Percentiles rank a stretch among this genome's conserved stretches.
These are phyloP conservation scores for Salix koriyanagi DNA, from an alignment of 345 rosid genomes.

Conservation along the genomic window DNA sequence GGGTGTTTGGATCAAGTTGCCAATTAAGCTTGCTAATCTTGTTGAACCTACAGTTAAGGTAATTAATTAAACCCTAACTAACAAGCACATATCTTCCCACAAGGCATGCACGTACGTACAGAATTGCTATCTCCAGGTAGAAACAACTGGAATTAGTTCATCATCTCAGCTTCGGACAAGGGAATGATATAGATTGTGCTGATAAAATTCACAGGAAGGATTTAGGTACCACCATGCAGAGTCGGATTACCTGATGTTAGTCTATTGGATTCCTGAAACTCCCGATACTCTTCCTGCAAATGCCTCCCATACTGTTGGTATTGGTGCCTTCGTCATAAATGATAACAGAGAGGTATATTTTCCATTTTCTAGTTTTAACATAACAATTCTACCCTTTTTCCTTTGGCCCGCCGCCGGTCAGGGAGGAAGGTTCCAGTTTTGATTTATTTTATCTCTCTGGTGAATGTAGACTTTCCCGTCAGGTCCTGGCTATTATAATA, in stretches of 20 bases:
- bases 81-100: background rate
- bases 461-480: background rate
- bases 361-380: background rate
- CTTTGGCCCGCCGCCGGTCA: background rate
- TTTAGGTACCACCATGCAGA: conserved; percentile 70
- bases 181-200: background rate
- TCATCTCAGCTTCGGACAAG: background rate
- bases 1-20: conserved; percentile 74
- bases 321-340: conserved; percentile 66
- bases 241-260: conserved; percentile 72
- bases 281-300: conserved; percentile 50
- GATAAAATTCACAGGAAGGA: conserved; percentile 47
- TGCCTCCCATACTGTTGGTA: conserved; percentile 72
- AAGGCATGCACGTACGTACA: background rate
- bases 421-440: background rate
- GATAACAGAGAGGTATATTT: conserved; percentile 46
- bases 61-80: conserved; percentile 1
- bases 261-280: conserved; percentile 48
- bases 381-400: background rate
- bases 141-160: background rate
- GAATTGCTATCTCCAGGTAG: background rate
- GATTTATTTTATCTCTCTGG: background rate
- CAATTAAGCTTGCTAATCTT: conserved; percentile 42
- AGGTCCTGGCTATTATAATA: background rate
- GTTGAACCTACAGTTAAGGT: conserved; percentile 53